A percentile compares a stretch with the other conserved stretches of the same genome.
Evolutionary conservation across 352 stramenopile genomes (phyloP).

Genomic region (Phytophthora pinifolia): DNA sequence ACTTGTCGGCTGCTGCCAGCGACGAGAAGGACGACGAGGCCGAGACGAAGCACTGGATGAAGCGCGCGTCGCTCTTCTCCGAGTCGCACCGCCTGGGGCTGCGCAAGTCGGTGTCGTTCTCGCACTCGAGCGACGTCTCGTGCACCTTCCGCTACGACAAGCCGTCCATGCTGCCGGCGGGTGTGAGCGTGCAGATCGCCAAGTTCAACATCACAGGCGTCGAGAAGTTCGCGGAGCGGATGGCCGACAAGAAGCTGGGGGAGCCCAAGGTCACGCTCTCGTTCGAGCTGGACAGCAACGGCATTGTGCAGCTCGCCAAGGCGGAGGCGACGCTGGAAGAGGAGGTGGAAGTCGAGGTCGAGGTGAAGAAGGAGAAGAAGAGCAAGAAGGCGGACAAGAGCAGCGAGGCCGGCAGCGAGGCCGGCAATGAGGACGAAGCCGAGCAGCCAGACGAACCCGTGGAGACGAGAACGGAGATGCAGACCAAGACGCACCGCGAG

Average conservation of each 20-base stretch:
- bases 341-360: constrained; percentile 72
- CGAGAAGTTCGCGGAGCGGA: constrained; percentile 84
- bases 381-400: constrained; percentile 45
- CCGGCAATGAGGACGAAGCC: constrained; percentile 45
- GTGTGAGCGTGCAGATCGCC: constrained; percentile 76
- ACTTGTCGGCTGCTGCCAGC: constrained; percentile 59
- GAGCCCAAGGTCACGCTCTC: constrained; percentile 94
- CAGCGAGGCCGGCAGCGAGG: constrained; percentile 32
- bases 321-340: constrained; percentile 92
- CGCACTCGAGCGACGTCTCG: constrained; percentile 90
- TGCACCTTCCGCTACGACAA: constrained; percentile 93
- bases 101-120: constrained; percentile 96
- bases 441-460: constrained; percentile 36
- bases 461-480: constrained; percentile 75
- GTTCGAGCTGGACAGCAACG: constrained; percentile 93
- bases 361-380: constrained; percentile 66
- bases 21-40: constrained; percentile 45
- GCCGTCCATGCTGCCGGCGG: constrained; percentile 68
- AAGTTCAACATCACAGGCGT: constrained; percentile 94
- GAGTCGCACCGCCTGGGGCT: constrained; percentile 78
- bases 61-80: constrained; percentile 92
- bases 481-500: constrained; percentile 88
- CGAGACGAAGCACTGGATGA: constrained; percentile 87
- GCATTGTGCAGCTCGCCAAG: constrained; percentile 90
- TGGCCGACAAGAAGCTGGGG: constrained; percentile 88